phyloP scores from a whole-genome alignment of 2,329 filamentous ascomycete species.

The Aspergillus neoniger region DNA sequence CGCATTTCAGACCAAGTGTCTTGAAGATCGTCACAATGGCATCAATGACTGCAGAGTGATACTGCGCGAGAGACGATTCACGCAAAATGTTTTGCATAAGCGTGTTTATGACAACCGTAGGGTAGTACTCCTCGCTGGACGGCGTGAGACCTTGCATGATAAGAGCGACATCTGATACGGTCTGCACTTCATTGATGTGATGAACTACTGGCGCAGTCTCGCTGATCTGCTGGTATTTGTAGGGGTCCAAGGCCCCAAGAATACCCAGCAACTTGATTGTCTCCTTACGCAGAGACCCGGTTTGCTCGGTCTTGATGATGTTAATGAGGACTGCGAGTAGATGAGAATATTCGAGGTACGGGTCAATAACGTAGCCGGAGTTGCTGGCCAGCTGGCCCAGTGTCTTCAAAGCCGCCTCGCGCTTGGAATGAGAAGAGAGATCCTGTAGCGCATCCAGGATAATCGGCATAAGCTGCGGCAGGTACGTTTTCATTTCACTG shows the following conservation, averaged over 20 bases:
- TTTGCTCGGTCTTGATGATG: conserved; percentile 90
- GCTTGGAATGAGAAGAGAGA: conserved; percentile 83
- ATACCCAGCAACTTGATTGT: conserved; percentile 97
- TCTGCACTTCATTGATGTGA: conserved; percentile 64
- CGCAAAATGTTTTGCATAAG: conserved; percentile 83
- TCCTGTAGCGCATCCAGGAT: conserved; percentile 94
- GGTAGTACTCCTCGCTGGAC: conserved; percentile 97
- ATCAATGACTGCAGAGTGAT: conserved; percentile 92
- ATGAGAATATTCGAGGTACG: conserved; percentile 92
- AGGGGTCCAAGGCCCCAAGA: conserved; percentile 89
- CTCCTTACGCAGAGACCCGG: conserved; percentile 81
- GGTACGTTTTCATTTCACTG: conserved; percentile 89
- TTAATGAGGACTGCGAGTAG: conserved; percentile 88
- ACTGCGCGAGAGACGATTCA: conserved; percentile 83
- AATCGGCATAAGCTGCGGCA: conserved; percentile 89
- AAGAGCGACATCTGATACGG: conserved; percentile 86
- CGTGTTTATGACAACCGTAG: conserved; percentile 95
- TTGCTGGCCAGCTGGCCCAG: conserved; percentile 92
- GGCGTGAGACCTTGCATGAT: conserved; percentile 98
- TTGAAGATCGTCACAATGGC: conserved; percentile 99
- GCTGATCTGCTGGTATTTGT: conserved; percentile 91
- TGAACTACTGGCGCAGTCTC: conserved; percentile 84
- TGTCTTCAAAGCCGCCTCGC: conserved; percentile 86
- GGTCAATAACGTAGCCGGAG: conserved; percentile 95
- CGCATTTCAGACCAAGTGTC: conserved; percentile 92